Conservation (phyloP, 129 eudicot species). For the Escallonia rubra region DNA sequence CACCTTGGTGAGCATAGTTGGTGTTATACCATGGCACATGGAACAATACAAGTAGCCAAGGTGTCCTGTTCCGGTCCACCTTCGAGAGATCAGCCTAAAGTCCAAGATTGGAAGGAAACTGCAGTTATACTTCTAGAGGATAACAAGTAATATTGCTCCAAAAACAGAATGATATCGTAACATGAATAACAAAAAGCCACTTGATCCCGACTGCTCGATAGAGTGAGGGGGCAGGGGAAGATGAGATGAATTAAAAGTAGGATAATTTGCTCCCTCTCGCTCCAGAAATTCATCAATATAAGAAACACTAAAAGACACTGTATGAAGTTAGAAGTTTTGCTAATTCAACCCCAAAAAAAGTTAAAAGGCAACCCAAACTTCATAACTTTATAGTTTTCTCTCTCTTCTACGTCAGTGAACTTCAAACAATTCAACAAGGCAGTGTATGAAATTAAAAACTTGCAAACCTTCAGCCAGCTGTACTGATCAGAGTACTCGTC, state of each 20-base stretch:
- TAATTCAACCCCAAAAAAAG: too few relatives aligned
- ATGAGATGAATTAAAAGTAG: too few relatives aligned
- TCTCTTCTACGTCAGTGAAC: too few relatives aligned
- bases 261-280: too few relatives aligned
- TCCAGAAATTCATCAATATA: too few relatives aligned
- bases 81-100: constrained; percentile 70
- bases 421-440: not conserved
- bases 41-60: constrained; percentile 78
- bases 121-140: not conserved
- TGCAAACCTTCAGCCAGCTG: constrained; percentile 77
- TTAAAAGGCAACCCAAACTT: too few relatives aligned
- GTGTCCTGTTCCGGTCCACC: constrained; percentile 75
- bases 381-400: too few relatives aligned
- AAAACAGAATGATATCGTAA: not conserved
- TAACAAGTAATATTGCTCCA: not conserved
- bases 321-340: too few relatives aligned
- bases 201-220: too few relatives aligned
- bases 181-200: too few relatives aligned
- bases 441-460: not conserved
- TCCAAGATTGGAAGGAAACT: constrained; percentile 12
- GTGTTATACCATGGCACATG: constrained; percentile 99
- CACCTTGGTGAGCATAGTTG: constrained; percentile 84
- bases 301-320: too few relatives aligned
- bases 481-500: constrained; percentile 79
- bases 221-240: too few relatives aligned